These are phyloP conservation scores for Apodospora peruviana DNA, from an alignment of 495 filamentous ascomycete genomes.

Conservation along the genomic window DNA sequence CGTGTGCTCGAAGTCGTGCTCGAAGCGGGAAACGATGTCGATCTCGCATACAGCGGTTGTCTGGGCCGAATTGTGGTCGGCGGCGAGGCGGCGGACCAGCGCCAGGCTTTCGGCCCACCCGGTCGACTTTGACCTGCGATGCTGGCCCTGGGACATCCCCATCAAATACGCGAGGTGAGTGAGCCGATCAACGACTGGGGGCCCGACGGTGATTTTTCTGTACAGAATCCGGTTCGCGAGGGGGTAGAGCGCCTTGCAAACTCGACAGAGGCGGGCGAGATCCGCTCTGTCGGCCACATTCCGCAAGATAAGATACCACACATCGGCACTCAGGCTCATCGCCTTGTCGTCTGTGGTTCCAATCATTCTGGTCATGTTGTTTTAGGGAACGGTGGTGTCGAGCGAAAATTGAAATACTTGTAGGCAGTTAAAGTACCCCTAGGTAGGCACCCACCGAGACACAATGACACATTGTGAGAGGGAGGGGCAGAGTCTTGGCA, in stretches of 20 bases:
- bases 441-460: too few relatives aligned
- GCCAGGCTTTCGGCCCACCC: neutral
- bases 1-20: neutral
- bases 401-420: too few relatives aligned
- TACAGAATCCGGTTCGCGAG: neutral
- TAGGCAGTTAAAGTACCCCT: too few relatives aligned
- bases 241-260: slow-evolving; percentile 4
- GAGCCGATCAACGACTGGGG: neutral
- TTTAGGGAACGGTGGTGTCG: too few relatives aligned
- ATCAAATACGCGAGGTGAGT: neutral
- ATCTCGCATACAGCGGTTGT: neutral
- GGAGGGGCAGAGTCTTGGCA: too few relatives aligned
- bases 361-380: neutral
- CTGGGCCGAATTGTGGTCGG: slow-evolving; percentile 1
- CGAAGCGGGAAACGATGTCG: neutral
- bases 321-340: neutral
- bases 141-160: neutral
- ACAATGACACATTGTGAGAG: too few relatives aligned
- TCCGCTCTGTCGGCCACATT: neutral
- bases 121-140: neutral
- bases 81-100: neutral
- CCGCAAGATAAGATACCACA: slow-evolving; percentile 2
- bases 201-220: neutral
- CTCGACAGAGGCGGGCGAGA: neutral
- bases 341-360: neutral